These are phyloP conservation scores for Wickerhamiella slavikovae DNA, from an alignment of 805 yeast species.

Conservation along the genomic window DNA sequence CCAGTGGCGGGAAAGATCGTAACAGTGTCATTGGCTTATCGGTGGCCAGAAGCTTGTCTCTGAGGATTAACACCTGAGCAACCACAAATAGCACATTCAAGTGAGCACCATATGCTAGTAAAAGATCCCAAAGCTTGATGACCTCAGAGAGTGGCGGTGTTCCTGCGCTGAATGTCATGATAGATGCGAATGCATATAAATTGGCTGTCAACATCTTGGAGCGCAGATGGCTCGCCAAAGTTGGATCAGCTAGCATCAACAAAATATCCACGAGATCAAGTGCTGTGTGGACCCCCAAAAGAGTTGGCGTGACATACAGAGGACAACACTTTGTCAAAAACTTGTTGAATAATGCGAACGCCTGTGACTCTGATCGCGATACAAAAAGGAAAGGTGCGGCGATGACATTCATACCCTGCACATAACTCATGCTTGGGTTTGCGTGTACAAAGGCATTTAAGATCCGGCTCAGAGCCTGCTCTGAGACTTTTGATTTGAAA, in stretches of 20 bases:
- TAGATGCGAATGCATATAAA: slow-evolving; percentile 54
- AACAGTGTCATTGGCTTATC: slow-evolving; percentile 54
- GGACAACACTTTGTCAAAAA: slow-evolving; percentile 50
- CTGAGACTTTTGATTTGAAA: slow-evolving; percentile 49
- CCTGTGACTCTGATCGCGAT: slow-evolving; percentile 67
- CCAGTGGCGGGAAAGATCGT: slow-evolving; percentile 49
- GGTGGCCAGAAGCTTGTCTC: slow-evolving; percentile 39
- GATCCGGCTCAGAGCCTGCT: slow-evolving; percentile 43
- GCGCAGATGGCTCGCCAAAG: slow-evolving; percentile 35
- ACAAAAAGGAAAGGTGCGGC: slow-evolving; percentile 68
- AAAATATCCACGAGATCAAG: slow-evolving; percentile 51
- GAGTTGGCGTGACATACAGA: slow-evolving; percentile 51
- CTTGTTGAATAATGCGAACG: slow-evolving; percentile 48
- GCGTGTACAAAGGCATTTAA: slow-evolving; percentile 49
- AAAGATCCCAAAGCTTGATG: slow-evolving; percentile 67
- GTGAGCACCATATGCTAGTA: slow-evolving; percentile 81
- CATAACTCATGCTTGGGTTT: slow-evolving; percentile 19
- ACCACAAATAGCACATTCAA: slow-evolving; percentile 68
- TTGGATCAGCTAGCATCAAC: slow-evolving; percentile 51
- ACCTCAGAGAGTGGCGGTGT: slow-evolving; percentile 69
- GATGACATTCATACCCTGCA: slow-evolving; percentile 82
- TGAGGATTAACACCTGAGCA: slow-evolving; percentile 55
- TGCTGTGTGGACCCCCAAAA: slow-evolving; percentile 70
- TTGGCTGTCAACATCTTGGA: slow-evolving; percentile 60
- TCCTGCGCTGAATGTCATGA: slow-evolving; percentile 69